These are phyloP conservation scores for Pythium grandisporangium DNA, from an alignment of 352 stramenopile genomes.

Conservation along the genomic window DNA sequence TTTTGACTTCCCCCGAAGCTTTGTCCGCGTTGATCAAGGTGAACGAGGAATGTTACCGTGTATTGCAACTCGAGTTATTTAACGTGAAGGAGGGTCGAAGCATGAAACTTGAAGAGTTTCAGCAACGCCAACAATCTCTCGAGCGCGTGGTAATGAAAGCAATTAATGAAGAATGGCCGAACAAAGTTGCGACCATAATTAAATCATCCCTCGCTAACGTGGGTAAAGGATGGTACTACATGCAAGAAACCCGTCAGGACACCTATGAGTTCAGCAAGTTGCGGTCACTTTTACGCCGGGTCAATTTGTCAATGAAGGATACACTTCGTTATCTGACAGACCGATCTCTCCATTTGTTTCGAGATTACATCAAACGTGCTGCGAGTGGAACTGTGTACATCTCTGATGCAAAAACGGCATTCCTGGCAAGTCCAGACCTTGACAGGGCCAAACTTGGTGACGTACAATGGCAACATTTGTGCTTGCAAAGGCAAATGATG, in stretches of 20 bases:
- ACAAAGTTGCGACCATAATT: conserved; percentile 59
- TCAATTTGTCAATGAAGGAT: conserved; percentile 83
- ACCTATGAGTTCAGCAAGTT: conserved; percentile 87
- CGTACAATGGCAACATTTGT: conserved; percentile 75
- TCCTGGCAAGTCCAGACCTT: conserved; percentile 58
- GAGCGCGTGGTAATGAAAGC: conserved; percentile 66
- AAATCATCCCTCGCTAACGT: conserved; percentile 62
- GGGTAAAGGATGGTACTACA: conserved; percentile 80
- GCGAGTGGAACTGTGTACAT: conserved; percentile 58
- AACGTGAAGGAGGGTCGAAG: conserved; percentile 61
- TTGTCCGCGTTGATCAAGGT: conserved; percentile 69
- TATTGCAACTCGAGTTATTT: conserved; percentile 76
- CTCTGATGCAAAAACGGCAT: conserved; percentile 56
- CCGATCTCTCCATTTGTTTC: conserved; percentile 66
- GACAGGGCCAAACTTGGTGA: conserved; percentile 49
- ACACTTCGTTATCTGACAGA: conserved; percentile 64
- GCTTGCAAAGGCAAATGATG: conserved; percentile 52
- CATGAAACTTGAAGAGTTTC: conserved; percentile 82
- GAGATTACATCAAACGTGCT: conserved; percentile 52
- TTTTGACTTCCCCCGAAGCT: conserved; percentile 70
- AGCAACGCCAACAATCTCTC: conserved; percentile 67
- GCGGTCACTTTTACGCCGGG: conserved; percentile 49
- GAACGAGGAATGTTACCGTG: conserved; percentile 78
- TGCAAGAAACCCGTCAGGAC: conserved; percentile 76
- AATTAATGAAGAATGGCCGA: conserved; percentile 78